Evolutionary conservation across 1,284 basidiomycete species (phyloP).

Genomic region (Wallemia mellicola): DNA sequence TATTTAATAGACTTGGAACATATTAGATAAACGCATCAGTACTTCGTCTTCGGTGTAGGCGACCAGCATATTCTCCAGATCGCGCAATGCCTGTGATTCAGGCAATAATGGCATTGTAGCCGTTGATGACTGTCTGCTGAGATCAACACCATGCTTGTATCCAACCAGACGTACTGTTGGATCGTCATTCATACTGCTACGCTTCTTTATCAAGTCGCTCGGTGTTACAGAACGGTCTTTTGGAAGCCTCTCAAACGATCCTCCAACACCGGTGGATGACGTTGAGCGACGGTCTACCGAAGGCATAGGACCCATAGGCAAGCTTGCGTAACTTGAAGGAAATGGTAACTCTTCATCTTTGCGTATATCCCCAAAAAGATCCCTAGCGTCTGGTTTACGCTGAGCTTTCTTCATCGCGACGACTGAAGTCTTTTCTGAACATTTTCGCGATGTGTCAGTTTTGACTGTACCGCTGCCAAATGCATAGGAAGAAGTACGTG

Average conservation of each 20-base stretch:
- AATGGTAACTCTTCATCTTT: neutral
- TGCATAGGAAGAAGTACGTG: neutral
- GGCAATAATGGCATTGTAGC: neutral
- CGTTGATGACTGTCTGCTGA: neutral
- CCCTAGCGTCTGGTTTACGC: neutral
- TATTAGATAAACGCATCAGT: neutral
- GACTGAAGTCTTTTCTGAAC: neutral
- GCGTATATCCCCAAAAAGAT: neutral
- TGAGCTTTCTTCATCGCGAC: neutral
- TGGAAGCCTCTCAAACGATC: neutral
- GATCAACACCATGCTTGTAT: neutral
- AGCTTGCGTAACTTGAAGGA: neutral
- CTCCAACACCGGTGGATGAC: neutral
- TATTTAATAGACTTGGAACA: neutral
- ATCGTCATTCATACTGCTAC: neutral
- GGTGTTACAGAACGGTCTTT: neutral
- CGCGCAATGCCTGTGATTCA: neutral
- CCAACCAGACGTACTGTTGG: neutral
- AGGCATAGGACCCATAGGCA: neutral
- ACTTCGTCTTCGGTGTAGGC: neutral
- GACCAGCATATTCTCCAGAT: neutral
- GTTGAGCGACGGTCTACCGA: neutral
- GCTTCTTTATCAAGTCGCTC: neutral
- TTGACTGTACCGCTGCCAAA: neutral
- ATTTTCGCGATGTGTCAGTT: neutral